Conservation (phyloP, 2,329 filamentous ascomycete species). For the Kalaharituber pfeilii region DNA sequence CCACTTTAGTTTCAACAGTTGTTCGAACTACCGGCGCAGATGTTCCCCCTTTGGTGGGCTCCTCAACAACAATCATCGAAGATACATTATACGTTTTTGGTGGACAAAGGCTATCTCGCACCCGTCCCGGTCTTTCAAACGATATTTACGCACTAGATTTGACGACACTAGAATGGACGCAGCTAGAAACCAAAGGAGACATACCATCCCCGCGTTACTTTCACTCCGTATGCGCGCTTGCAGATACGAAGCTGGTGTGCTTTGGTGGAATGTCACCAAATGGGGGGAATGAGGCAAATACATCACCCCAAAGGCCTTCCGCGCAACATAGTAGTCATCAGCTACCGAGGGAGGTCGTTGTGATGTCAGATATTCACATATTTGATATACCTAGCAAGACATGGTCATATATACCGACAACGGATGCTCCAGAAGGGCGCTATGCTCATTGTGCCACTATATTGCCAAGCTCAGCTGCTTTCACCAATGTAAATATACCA, state of each 20-base stretch:
- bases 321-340: conserved; percentile 1
- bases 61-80: conserved; percentile 83
- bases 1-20: conserved; percentile 50
- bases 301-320: not conserved
- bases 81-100: conserved; percentile 97
- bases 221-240: conserved; percentile 83
- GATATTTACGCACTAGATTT: conserved; percentile 90
- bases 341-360: conserved; percentile 55
- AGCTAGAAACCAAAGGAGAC: conserved; percentile 67
- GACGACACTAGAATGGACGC: conserved; percentile 81
- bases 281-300: not conserved
- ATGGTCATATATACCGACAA: conserved; percentile 70
- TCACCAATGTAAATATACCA: conserved; percentile 51
- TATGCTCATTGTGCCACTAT: conserved; percentile 96
- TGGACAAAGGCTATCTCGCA: conserved; percentile 69
- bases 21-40: conserved; percentile 76
- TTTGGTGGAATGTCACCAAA: conserved; percentile 91
- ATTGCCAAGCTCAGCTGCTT: conserved; percentile 69
- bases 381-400: conserved; percentile 68
- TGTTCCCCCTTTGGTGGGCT: conserved; percentile 78
- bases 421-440: conserved; percentile 73
- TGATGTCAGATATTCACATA: conserved; percentile 96
- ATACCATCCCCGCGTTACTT: conserved; percentile 87
- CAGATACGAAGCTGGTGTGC: conserved; percentile 90
- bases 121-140: conserved; percentile 65